Base-by-base conservation (phyloP, 2,329 filamentous ascomycete species). In the Ophiostoma populinum region DNA sequence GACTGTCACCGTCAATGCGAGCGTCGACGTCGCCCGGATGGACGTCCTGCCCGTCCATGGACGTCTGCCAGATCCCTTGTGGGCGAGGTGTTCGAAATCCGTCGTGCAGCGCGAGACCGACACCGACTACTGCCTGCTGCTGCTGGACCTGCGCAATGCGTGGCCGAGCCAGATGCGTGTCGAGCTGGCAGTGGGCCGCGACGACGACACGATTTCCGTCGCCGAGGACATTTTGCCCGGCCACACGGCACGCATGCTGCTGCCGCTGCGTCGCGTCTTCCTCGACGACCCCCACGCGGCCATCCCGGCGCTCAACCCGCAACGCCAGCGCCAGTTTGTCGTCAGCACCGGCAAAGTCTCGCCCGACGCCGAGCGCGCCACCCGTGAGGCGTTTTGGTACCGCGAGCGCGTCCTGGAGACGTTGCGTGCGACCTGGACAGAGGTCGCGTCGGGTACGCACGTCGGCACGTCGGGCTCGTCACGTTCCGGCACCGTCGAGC, bases 351-450 rank as follows among this genome's bases (percentile, higher is more conserved):
- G 72, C 49, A 80, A 80, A 46, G 71, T 86, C 37, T 76, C 79
- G 0, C 80, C 82, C 0, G 82, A 90, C 43, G 70, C 68, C 28
- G 86, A 94, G 55, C 70, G 80, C 22, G 69, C 74, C 10, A 78
- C 67, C 40, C 67, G 86, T 34, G 83, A 93, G 55, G 73, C 76
- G 1, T 94, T 94, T 52, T 94, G 86, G 86, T 93, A 83, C 53
- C 72, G 85, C 12, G 80, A 92, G 52, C 74, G 72, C 49, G 66
- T 94, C 2, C 65, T 94, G 3, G 75, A 78, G 40, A 62, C 64
- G 27, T 57, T 93, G 8, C 65, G 63, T 18, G 83, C 77, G 0
- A 70, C 64, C 0, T 94, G 86, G 37, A 71, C 70, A 0, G 3
- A 20, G 28, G 27, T 8, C 26, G 15, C 15, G 7, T 16, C 18